These are phyloP conservation scores for Myriangium duriaei DNA, from an alignment of 2,329 filamentous ascomycete species.

Conservation along the genomic window DNA sequence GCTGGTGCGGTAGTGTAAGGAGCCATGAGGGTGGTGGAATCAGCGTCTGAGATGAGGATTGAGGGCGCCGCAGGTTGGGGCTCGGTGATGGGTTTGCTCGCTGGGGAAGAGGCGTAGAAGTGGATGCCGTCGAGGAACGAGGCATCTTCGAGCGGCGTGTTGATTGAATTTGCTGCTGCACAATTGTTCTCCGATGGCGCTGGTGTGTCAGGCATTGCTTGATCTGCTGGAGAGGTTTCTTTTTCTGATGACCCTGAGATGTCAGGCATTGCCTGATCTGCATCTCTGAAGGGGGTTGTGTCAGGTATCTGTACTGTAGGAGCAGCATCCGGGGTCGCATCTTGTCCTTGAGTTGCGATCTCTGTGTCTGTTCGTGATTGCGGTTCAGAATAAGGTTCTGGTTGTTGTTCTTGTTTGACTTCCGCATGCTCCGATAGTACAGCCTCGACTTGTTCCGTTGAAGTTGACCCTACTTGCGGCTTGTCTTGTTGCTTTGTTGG, in stretches of 20 bases:
- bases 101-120: constrained; percentile 20
- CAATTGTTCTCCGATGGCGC: too few relatives aligned
- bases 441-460: too few relatives aligned
- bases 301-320: background rate
- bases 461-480: too few relatives aligned
- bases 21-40: constrained; percentile 15
- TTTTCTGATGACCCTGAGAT: background rate
- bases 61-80: constrained; percentile 8
- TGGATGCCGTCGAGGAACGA: constrained; percentile 27
- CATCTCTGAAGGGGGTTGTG: background rate
- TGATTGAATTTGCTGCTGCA: background rate
- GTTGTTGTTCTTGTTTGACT: background rate
- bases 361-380: too few relatives aligned
- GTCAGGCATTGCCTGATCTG: background rate
- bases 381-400: too few relatives aligned
- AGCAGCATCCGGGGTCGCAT: background rate
- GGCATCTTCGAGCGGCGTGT: background rate
- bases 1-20: constrained; percentile 5
- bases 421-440: too few relatives aligned
- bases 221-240: background rate
- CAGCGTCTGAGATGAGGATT: constrained; percentile 4
- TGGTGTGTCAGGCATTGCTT: too few relatives aligned
- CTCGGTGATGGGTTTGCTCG: constrained; percentile 8
- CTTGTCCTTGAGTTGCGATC: too few relatives aligned
- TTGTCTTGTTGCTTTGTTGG: too few relatives aligned